These are phyloP conservation scores for Oryza punctata DNA, from an alignment of 176 grass and related monocot genomes.

Conservation along the genomic window DNA sequence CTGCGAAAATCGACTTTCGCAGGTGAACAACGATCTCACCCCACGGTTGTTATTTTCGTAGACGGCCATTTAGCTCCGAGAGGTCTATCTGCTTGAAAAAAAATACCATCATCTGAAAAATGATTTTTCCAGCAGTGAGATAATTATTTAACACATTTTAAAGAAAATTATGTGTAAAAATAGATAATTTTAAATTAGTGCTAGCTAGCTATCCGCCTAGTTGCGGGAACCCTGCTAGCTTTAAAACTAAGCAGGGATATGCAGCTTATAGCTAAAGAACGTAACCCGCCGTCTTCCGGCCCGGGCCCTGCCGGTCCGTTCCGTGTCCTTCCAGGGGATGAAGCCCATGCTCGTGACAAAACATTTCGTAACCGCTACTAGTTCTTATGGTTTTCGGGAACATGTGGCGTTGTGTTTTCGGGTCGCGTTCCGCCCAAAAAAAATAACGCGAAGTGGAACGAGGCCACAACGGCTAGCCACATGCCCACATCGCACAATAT, in stretches of 20 bases:
- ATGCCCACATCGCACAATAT: neutral
- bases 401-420: slow-evolving; percentile 16
- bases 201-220: too few relatives aligned
- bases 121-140: too few relatives aligned
- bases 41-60: too few relatives aligned
- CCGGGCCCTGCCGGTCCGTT: neutral
- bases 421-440: slow-evolving; percentile 41
- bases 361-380: neutral
- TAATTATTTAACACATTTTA: too few relatives aligned
- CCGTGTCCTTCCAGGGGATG: slow-evolving; percentile 20
- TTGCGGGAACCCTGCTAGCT: too few relatives aligned
- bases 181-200: too few relatives aligned
- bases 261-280: neutral
- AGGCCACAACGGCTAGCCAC: slow-evolving; percentile 50
- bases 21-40: too few relatives aligned
- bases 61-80: too few relatives aligned
- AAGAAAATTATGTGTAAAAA: too few relatives aligned
- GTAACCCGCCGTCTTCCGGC: neutral
- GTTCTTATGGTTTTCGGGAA: slow-evolving; percentile 36
- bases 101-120: too few relatives aligned
- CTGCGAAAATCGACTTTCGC: too few relatives aligned
- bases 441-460: slow-evolving; percentile 16
- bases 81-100: too few relatives aligned
- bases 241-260: neutral
- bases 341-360: slow-evolving; percentile 42